Evolutionary conservation across 2,329 filamentous ascomycete genomes (phyloP), one percentile per base, ranked within the genome.

Genomic region (Monilinia fructigena): DNA sequence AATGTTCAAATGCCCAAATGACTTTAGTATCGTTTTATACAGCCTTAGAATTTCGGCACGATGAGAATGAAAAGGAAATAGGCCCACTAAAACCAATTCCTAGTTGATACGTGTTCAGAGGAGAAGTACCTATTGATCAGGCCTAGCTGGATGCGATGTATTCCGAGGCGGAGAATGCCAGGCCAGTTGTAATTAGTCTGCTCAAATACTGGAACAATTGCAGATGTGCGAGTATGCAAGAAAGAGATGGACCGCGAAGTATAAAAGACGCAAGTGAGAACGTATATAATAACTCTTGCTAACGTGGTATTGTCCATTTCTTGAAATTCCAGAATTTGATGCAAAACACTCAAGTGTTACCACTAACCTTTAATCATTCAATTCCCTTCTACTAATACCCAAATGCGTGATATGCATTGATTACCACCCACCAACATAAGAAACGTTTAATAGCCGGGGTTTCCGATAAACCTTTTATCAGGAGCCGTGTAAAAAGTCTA

Each of bases 401-500:
- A 61, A 59, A 52, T 61, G 58, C 58, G 26, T 52, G 45, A 50
- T 58, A 31, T 45, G 38, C 23, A 31, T 26, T 31, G 6, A 50
- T 40, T 50, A 31, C 58, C 58, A 26, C 28, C 58, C 31, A 7
- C 16, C n/a, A 38, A 50, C 45, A 26, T 50, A 38, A 26, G 31
- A 61, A 52, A 48, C 35, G 45, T 50, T 50, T 26, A 50, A 61
- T n/a, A 20, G n/a, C 35, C 45, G 45, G 35, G 8, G 26, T 56
- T 10, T 26, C 20, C 52, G 40, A 23, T 47, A 47, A 48, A 28
- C 31, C 52, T 47, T 47, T 38, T 47, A 38, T 35, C 26, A 47
- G 40, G 38, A 64, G 31, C 52, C 61, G 42, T 64, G 26, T 26
- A 26, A 38, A 23, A 28, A 64, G 50, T 64, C 61, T 56, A 48